Evolutionary conservation across 306 rosid genomes (phyloP).

Genomic region (Oxytropis ochrocephala): DNA sequence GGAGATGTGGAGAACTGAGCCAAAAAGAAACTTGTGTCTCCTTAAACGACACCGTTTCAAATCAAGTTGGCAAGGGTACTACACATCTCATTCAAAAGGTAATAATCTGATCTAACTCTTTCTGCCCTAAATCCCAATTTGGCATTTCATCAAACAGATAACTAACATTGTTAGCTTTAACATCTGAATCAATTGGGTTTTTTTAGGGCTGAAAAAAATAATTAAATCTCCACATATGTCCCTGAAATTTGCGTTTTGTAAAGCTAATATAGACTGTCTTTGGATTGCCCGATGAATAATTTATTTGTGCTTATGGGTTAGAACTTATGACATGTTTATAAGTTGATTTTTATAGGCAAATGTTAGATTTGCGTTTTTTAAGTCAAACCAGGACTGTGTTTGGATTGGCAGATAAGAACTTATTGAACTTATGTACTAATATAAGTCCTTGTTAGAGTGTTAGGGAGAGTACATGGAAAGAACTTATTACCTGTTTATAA

Average conservation of each 20-base stretch:
- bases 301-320: too few species aligned
- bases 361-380: too few species aligned
- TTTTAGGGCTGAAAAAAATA: too few species aligned
- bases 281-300: too few species aligned
- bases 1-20: slow-evolving; percentile 78
- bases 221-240: neutral
- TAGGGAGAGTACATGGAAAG: neutral
- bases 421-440: neutral
- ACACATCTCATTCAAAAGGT: slow-evolving; percentile 91
- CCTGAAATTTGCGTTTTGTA: neutral
- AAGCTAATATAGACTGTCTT: too few species aligned
- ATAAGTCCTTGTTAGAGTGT: neutral
- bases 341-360: too few species aligned
- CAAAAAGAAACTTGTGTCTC: slow-evolving; percentile 67
- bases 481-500: neutral
- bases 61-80: slow-evolving; percentile 63
- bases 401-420: too few species aligned
- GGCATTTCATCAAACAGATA: neutral
- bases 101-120: slow-evolving; percentile 8
- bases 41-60: slow-evolving; percentile 67
- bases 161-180: neutral
- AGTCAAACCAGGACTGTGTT: too few species aligned
- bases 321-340: too few species aligned
- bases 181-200: neutral
- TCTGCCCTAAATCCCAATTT: neutral